These are phyloP conservation scores for Cryptococcus neoformans DNA, from an alignment of 1,284 basidiomycete species.

Conservation along the genomic window DNA sequence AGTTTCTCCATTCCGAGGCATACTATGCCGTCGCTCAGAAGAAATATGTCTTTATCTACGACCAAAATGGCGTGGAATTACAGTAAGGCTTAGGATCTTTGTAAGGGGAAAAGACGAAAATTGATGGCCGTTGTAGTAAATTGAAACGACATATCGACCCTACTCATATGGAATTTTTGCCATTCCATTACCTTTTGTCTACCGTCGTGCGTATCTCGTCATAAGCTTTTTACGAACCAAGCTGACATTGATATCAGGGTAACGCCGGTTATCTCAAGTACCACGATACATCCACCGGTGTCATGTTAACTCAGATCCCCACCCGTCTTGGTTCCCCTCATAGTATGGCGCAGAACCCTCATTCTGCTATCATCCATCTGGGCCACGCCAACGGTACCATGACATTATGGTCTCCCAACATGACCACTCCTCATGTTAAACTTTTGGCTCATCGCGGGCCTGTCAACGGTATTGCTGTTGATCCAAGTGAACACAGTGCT, in stretches of 20 bases:
- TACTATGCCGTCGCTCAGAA: slow-evolving; percentile 96
- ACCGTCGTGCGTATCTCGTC: slow-evolving; percentile 56
- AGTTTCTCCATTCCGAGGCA: slow-evolving; percentile 91
- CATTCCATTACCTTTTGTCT: slow-evolving; percentile 92
- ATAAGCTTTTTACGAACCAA: slow-evolving; percentile 45
- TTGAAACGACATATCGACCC: slow-evolving; percentile 76
- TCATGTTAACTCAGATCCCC: slow-evolving; percentile 82
- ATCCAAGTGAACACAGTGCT: slow-evolving; percentile 64
- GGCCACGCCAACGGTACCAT: slow-evolving; percentile 83
- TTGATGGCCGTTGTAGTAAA: slow-evolving; percentile 30
- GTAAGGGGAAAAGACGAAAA: too few relatives aligned
- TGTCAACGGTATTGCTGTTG: slow-evolving; percentile 74
- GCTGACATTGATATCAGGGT: slow-evolving; percentile 49
- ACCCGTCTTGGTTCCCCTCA: slow-evolving; percentile 83
- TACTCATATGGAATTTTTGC: slow-evolving; percentile 85
- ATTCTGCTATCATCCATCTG: slow-evolving; percentile 89
- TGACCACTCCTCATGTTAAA: slow-evolving; percentile 85
- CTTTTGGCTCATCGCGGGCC: slow-evolving; percentile 89
- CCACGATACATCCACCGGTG: slow-evolving; percentile 93
- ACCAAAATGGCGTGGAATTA: slow-evolving; percentile 88
- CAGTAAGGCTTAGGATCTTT: slow-evolving; percentile 54
- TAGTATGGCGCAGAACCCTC: slow-evolving; percentile 85
- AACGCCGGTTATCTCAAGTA: slow-evolving; percentile 90
- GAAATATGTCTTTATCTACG: slow-evolving; percentile 96
- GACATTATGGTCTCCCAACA: slow-evolving; percentile 94